These are phyloP conservation scores for Mesostigma viride DNA, from an alignment of 139 green algal genomes.

Conservation along the genomic window DNA sequence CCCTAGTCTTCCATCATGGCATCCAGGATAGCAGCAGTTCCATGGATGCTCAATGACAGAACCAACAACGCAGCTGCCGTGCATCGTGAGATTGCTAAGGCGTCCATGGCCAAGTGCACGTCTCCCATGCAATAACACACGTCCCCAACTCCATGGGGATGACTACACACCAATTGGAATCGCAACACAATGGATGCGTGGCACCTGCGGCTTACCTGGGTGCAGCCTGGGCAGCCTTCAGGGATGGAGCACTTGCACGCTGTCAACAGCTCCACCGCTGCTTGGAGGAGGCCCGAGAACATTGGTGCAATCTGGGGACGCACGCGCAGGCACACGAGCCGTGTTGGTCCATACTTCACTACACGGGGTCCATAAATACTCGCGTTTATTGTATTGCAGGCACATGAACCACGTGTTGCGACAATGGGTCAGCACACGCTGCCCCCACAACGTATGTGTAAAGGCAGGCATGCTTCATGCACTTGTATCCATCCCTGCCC, in stretches of 20 bases:
- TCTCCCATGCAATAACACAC: no score
- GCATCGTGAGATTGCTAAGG: no score
- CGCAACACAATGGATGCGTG: no score
- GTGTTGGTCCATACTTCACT: not conserved
- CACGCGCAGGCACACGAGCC: not conserved
- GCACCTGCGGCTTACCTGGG: no score
- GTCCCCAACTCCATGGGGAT: no score
- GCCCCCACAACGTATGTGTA: not conserved
- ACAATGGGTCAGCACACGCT: not conserved
- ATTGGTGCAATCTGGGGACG: constrained; percentile 47
- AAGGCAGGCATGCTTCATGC: not conserved
- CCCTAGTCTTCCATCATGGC: no score
- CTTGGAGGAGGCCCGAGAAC: constrained; percentile 54
- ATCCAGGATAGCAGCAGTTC: no score
- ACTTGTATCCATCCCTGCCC: no score
- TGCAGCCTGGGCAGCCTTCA: constrained; percentile 70
- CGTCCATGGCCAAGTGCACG: no score
- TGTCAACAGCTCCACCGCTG: constrained; percentile 56
- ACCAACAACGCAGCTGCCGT: no score
- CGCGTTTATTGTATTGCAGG: not conserved
- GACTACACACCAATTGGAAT: no score
- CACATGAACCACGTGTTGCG: not conserved
- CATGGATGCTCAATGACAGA: no score
- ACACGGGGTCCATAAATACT: not conserved
- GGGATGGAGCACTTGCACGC: constrained; percentile 51